Evolutionary conservation across 1,284 basidiomycete genomes (phyloP), one percentile per base, ranked within the genome.

Genomic region (Entoloma clypeatum): DNA sequence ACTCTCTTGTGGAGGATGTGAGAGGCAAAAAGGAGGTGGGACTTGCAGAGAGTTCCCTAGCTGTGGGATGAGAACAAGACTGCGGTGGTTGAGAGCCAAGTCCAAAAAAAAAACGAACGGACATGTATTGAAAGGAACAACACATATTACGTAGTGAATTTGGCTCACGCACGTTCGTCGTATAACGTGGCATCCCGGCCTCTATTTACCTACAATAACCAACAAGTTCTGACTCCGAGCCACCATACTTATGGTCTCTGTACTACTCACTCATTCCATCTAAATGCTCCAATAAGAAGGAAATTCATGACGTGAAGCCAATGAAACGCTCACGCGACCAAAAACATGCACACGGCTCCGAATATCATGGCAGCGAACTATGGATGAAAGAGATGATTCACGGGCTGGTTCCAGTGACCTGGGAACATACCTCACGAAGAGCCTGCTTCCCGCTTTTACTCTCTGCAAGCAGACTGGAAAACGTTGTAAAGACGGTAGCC

Each of bases 301-400:
- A 36, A 41, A 32, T 39, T 50, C 41, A 51, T 36, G 45, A 37
- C 44, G 24, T 42, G 48, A 36, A 52, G 50, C 39, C 47, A 43
- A 31, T 45, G 18, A 23, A 38, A 18, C 50, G 81, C 89, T 78
- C 72, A 89, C 85, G 86, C 86, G 58, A 89, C 86, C 55, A 86
- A 59, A 60, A 88, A 84, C 90, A 92, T 92, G 70, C 89, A 92
- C 54, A 77, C 61, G 50, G 92, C 88, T 18, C 90, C 91, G 61
- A 93, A 77, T 31, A 78, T 79, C 90, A 93, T 92, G 37, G 89
- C 91, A 41, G 72, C 80, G 63, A 92, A 93, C 89, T 92, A 58
- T 50, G 46, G 53, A 49, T 45, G 22, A 39, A 46, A 40, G 36
- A 32, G 43, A 16, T 18, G 7, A 27, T 43, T 47, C 43, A 54